Base-by-base conservation (phyloP, 2,329 filamentous ascomycete species). In the Neoascochyta sp. region DNA sequence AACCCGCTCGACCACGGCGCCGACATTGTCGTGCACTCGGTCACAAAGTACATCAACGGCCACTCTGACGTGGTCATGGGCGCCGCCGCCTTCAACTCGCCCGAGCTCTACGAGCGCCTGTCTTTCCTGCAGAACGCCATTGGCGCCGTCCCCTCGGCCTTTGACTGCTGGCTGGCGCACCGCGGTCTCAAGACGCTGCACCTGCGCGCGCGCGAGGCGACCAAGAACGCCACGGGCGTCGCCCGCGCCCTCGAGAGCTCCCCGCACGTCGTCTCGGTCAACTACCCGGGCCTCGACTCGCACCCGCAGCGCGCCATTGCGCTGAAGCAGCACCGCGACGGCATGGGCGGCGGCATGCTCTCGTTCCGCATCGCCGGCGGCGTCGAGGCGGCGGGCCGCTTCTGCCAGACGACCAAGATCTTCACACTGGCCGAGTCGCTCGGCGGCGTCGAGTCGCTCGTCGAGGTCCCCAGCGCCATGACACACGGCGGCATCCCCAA, bases 21-120 rank as follows among this genome's bases (percentile, higher is more conserved):
- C 49, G 92, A 98, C 65, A 89, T 96, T 45, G 90, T 96, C 47
- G 84, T 96, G 23, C 90, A 96, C 74, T 89, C 82, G 32, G 92
- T 98, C 33, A 98, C 92, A 24, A 98, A 98, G 70, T 98, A 96
- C 70, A 96, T 98, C 71, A 96, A 96, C 64, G 92, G 92, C 28
- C 92, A 98, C 71, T 80, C 75, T 2, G 92, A 98, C 63, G 92
- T 98, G 7, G 81, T 96, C 53, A 98, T 98, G 92, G 92, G 92
- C 46, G 84, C 92, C 16, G 90, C 88, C 25, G 92, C 92, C 28
- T 93, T 94, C 76, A 96, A 95, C 75, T 85, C 83, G 16, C 80
- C 87, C 34, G 75, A 79, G 11, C 74, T 98, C 48, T 80, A 81
- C 59, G 71, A 81, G 42, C 80, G 86, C 22, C 77, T 98, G 13